Conservation (phyloP, 164 flowering plant species). For the Dillenia suffruticosa region DNA sequence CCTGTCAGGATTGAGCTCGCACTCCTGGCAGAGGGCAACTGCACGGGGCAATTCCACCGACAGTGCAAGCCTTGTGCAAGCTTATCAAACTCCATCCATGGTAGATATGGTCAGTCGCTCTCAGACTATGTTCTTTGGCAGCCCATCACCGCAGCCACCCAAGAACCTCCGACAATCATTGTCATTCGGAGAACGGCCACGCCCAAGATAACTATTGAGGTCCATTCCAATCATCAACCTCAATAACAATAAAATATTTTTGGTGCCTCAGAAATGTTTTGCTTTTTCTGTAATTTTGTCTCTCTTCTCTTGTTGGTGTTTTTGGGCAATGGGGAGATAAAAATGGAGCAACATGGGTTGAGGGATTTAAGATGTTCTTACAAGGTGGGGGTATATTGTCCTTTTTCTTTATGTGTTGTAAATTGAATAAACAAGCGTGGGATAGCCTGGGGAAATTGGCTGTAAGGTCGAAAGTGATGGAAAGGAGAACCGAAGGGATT, state of each 20-base stretch:
- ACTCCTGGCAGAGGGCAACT: conserved; percentile 97
- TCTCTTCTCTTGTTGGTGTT: conserved; percentile 5
- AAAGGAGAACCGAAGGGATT: conserved; percentile 5
- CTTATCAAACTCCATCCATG: conserved; percentile 91
- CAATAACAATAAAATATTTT: conserved; percentile 9
- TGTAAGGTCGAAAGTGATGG: conserved; percentile 8
- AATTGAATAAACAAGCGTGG: conserved; percentile 28
- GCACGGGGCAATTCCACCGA: conserved; percentile 81
- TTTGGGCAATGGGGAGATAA: conserved; percentile 7
- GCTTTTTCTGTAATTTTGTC: background rate
- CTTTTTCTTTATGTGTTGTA: conserved; percentile 19
- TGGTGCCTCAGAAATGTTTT: conserved; percentile 10
- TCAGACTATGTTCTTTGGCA: conserved; percentile 56
- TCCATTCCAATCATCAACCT: conserved; percentile 4
- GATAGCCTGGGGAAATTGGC: conserved; percentile 13
- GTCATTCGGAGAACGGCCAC: conserved; percentile 36
- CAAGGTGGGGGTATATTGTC: conserved; percentile 12
- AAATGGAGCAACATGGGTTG: conserved; percentile 9
- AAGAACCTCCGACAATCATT: conserved; percentile 30
- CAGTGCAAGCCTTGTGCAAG: conserved; percentile 52
- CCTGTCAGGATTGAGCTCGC: conserved; percentile 92
- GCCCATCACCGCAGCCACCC: conserved; percentile 28
- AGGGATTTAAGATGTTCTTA: conserved; percentile 8
- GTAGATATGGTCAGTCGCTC: conserved; percentile 79
- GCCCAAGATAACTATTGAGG: conserved; percentile 38